Evolutionary conservation across 352 stramenopile genomes (phyloP).

Genomic region (Globisporangium ultimum): DNA sequence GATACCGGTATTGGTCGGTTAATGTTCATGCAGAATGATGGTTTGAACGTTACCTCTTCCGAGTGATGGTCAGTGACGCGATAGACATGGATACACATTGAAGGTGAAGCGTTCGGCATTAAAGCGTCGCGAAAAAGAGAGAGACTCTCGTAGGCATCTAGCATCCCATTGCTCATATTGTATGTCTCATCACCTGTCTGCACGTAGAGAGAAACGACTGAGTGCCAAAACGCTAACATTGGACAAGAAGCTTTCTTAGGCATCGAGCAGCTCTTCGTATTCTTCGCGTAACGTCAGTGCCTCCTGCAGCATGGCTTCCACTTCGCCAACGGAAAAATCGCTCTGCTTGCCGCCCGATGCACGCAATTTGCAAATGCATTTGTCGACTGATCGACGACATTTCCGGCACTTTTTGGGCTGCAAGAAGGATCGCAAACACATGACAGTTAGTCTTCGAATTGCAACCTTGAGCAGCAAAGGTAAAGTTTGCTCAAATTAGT

Average conservation of each 20-base stretch:
- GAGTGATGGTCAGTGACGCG: no score
- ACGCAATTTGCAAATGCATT: conserved; percentile 53
- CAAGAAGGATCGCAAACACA: not conserved
- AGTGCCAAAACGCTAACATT: no score
- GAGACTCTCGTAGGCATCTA: no score
- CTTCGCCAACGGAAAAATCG: conserved; percentile 48
- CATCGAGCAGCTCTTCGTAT: conserved; percentile 68
- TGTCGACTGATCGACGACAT: conserved; percentile 54
- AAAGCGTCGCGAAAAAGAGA: no score
- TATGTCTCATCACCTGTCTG: no score
- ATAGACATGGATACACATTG: no score
- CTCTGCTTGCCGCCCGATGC: conserved; percentile 16
- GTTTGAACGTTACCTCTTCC: no score
- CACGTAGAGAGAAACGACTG: conserved; percentile 1
- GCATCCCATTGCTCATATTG: no score
- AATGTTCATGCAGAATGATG: no score
- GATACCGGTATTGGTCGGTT: no score
- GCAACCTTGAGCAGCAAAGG: not conserved
- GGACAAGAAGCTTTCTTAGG: conserved; percentile 5
- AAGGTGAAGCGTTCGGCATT: no score
- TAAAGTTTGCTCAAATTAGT: not conserved
- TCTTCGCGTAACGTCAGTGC: conserved; percentile 63
- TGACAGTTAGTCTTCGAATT: not conserved
- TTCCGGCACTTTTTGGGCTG: conserved; percentile 59
- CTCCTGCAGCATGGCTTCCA: conserved; percentile 70